Percentiles rank a stretch among this genome's conserved stretches.
Conservation (phyloP, 2,329 filamentous ascomycete genomes). For the Penicillium sp. region DNA sequence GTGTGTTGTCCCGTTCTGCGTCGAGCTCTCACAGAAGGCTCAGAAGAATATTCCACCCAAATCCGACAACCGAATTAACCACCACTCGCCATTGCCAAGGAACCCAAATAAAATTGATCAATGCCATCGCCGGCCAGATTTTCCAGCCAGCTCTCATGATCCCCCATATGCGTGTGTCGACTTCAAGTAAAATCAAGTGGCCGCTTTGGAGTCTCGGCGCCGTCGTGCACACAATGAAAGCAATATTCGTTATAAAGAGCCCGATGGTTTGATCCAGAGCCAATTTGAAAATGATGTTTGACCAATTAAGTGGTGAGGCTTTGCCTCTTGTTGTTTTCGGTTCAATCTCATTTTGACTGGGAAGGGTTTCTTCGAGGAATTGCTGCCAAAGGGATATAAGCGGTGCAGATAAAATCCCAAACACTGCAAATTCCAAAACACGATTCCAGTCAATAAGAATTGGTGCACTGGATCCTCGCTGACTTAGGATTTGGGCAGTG, state of each 20-base stretch:
- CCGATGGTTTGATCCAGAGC: neutral
- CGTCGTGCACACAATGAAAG: neutral
- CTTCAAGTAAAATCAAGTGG: neutral
- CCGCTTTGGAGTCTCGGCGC: neutral
- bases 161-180: neutral
- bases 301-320: neutral
- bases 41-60: constrained; percentile 1
- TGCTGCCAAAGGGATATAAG: neutral
- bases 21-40: neutral
- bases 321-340: neutral
- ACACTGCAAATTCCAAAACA: neutral
- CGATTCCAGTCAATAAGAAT: neutral
- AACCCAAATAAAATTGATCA: constrained; percentile 2
- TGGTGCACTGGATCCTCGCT: neutral
- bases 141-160: constrained; percentile 1
- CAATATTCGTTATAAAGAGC: neutral
- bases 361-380: neutral
- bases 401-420: neutral
- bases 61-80: neutral
- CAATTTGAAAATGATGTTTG: neutral
- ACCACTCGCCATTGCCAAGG: constrained; percentile 1
- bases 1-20: too few relatives aligned
- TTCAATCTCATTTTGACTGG: neutral
- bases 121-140: neutral
- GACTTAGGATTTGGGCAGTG: neutral